These are phyloP conservation scores for Aspergillus latus DNA, from an alignment of 2,329 filamentous ascomycete species.

Conservation along the genomic window DNA sequence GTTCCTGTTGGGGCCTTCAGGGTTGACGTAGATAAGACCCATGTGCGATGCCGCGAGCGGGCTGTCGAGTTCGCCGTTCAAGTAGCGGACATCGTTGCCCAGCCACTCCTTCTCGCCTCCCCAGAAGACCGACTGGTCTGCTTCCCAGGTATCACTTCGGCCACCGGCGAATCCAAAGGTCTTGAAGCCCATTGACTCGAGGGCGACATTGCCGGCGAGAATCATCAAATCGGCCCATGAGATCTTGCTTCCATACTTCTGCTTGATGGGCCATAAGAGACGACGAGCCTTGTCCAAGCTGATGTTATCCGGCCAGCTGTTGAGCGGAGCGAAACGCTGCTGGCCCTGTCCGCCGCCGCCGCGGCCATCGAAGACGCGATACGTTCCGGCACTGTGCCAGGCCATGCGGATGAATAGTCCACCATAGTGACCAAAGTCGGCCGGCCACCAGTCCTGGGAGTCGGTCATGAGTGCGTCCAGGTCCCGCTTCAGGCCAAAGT, in stretches of 20 bases:
- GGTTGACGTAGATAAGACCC: constrained; percentile 81
- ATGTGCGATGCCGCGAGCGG: constrained; percentile 69
- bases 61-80: constrained; percentile 57
- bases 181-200: constrained; percentile 74
- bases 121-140: constrained; percentile 76
- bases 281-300: constrained; percentile 77
- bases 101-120: constrained; percentile 73
- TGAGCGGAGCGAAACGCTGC: constrained; percentile 77
- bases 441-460: constrained; percentile 79
- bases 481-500: constrained; percentile 71
- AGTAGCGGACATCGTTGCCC: constrained; percentile 70
- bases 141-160: constrained; percentile 70
- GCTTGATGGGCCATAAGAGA: constrained; percentile 78
- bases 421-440: constrained; percentile 78
- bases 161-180: constrained; percentile 73
- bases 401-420: constrained; percentile 78
- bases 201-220: constrained; percentile 71
- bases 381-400: constrained; percentile 78
- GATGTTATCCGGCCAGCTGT: constrained; percentile 80
- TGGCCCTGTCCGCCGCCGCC: constrained; percentile 73
- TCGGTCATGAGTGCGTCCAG: constrained; percentile 70
- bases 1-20: constrained; percentile 71
- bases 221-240: constrained; percentile 75
- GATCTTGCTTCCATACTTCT: constrained; percentile 80
- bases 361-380: constrained; percentile 72